Evolutionary conservation across 805 yeast genomes (phyloP).

Genomic region (Ogataea kodamae): DNA sequence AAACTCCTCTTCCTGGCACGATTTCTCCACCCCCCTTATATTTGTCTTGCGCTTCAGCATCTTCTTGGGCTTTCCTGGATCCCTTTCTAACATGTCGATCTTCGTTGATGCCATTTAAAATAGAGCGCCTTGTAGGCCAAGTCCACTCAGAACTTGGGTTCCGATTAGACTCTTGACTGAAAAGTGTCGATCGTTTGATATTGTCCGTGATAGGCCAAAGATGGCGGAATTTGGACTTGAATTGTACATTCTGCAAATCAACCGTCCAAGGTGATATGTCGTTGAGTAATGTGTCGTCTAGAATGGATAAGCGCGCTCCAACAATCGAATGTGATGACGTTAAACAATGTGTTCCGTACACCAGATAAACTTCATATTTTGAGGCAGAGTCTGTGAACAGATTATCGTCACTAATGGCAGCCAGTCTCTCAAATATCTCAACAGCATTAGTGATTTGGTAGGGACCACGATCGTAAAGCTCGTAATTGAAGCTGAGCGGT

Average conservation of each 20-base stretch:
- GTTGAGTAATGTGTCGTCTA: conserved; percentile 23
- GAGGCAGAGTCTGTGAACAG: conserved; percentile 15
- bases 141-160: conserved; percentile 9
- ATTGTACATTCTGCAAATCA: conserved; percentile 15
- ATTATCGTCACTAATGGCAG: conserved; percentile 6
- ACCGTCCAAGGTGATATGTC: conserved; percentile 24
- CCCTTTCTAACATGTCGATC: too few relatives aligned
- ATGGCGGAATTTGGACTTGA: conserved; percentile 18
- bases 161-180: conserved; percentile 16
- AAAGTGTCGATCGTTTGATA: conserved; percentile 16
- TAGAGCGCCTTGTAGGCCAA: conserved; percentile 23
- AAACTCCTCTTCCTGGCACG: conserved; percentile 14
- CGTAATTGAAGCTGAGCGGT: conserved; percentile 20
- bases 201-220: conserved; percentile 30
- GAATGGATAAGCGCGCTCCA: conserved; percentile 21
- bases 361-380: conserved; percentile 21
- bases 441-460: conserved; percentile 19
- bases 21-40: conserved; percentile 18
- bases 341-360: conserved; percentile 16
- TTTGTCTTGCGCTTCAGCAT: conserved; percentile 3
- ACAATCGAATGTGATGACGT: conserved; percentile 9
- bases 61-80: neutral
- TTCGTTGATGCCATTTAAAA: neutral
- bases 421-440: conserved; percentile 16
- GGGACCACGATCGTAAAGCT: conserved; percentile 24